Evolutionary conservation across 1,139 yeast species (phyloP).

Genomic region (Candida tropicalis): DNA sequence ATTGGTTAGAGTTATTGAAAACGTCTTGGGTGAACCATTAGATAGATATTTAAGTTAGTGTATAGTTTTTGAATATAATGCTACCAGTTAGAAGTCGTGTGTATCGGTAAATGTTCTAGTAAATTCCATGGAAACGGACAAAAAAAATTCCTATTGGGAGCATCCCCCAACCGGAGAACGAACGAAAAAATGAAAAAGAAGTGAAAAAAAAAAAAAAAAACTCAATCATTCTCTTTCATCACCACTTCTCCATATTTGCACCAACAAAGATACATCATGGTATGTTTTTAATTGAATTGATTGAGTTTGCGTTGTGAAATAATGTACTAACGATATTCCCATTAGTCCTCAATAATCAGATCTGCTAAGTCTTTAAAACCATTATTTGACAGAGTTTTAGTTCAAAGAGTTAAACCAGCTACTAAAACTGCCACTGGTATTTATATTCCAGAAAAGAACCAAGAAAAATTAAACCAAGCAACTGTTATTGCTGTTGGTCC

Average conservation of each 20-base stretch:
- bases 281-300: too few relatives aligned
- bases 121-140: constrained; percentile 5
- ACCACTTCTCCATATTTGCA: constrained; percentile 2
- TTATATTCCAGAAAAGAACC: constrained; percentile 95
- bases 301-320: too few relatives aligned
- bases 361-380: constrained; percentile 89
- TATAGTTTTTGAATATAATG: not conserved
- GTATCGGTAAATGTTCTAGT: constrained; percentile 11
- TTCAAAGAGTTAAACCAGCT: constrained; percentile 91
- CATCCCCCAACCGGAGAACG: not conserved
- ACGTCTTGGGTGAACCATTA: constrained; percentile 90
- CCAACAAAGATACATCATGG: constrained; percentile 7
- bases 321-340: constrained; percentile 21
- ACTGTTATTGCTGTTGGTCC: constrained; percentile 85
- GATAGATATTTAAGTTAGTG: constrained; percentile 78
- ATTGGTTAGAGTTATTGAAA: constrained; percentile 89
- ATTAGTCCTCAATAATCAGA: constrained; percentile 60
- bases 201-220: not conserved
- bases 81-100: constrained; percentile 12
- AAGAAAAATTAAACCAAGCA: constrained; percentile 85
- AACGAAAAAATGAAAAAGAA: not conserved
- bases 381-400: constrained; percentile 91
- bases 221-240: not conserved
- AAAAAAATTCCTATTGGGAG: not conserved
- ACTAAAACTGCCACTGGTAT: constrained; percentile 93